Base-by-base conservation (phyloP, 1,284 basidiomycete species). In the Chiua sp. region DNA sequence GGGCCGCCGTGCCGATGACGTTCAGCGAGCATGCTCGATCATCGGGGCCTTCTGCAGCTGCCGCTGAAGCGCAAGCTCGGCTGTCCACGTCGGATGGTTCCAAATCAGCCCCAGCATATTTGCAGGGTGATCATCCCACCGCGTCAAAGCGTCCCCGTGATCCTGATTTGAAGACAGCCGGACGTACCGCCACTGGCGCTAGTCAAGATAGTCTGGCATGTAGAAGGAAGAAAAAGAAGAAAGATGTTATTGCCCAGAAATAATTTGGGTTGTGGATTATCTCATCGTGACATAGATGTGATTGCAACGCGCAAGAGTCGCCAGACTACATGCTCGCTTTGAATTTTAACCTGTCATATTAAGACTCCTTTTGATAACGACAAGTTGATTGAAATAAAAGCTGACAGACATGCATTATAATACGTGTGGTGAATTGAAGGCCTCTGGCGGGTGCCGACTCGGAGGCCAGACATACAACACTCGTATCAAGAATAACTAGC, bases 1-100 rank as follows among this genome's bases (percentile, higher is more conserved):
- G 73, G 55, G 70, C 91, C 12, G 80, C 92, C 15, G 74, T 90
- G 12, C 87, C 87, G 11, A 30, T 26, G n/a, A 28, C 59, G 11
- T 26, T 56, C 18, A 47, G 13, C 37, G 62, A 63, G 30, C 33
- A 37, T 1, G 11, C 12, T 30, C 53, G n/a, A 39, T 20, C 30
- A 11, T 20, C 49, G 16, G 46, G 30, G n/a, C 10, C 55, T 16
- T 39, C 61, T 26, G 6, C 39, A n/a, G 18, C n/a, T 26, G 22
- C 33, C 6, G 44, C 44, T 35, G 54, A 54, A 11, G 20, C 23
- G 16, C 6, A 4, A 30, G 26, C 46, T 23, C 33, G 8, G 23
- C 33, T 54, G 10, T 26, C 61, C 7, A 23, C 52, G 4, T 6
- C 23, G 22, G 22, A 37, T 20, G 42, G 7, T 3, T 15, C 23